These are phyloP conservation scores for Trichoderma citrinoviride DNA, from an alignment of 2,329 filamentous ascomycete genomes.

Conservation along the genomic window DNA sequence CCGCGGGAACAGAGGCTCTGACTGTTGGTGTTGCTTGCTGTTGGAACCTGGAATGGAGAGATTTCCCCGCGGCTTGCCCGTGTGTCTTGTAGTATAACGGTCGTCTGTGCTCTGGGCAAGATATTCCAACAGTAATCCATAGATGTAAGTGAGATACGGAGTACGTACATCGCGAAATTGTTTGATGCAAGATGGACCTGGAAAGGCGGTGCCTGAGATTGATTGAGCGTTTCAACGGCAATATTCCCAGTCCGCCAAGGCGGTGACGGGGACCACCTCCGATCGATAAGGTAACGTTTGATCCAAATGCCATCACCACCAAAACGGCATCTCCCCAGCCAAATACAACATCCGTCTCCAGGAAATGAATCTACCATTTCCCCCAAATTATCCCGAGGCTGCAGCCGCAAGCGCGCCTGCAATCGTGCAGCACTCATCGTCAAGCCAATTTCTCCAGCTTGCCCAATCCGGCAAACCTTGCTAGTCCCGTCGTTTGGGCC, in stretches of 20 bases:
- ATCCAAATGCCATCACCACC: background rate
- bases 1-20: background rate
- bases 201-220: background rate
- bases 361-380: background rate
- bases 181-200: background rate
- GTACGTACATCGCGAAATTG: no score
- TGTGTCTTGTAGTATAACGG: background rate
- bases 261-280: background rate
- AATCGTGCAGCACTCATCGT: background rate
- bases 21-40: background rate
- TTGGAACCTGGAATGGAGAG: background rate
- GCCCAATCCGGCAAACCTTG: conserved; percentile 10
- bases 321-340: background rate
- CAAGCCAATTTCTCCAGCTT: conserved; percentile 1
- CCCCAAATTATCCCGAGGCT: background rate
- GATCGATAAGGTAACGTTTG: background rate
- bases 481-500: conserved; percentile 8
- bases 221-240: background rate
- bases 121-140: no score
- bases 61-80: background rate
- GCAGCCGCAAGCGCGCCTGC: no score
- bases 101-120: background rate
- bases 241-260: background rate
- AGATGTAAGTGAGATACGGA: no score
- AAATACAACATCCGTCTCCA: background rate